These are phyloP conservation scores for Pythium sukuiense DNA, from an alignment of 352 stramenopile species.

Conservation along the genomic window DNA sequence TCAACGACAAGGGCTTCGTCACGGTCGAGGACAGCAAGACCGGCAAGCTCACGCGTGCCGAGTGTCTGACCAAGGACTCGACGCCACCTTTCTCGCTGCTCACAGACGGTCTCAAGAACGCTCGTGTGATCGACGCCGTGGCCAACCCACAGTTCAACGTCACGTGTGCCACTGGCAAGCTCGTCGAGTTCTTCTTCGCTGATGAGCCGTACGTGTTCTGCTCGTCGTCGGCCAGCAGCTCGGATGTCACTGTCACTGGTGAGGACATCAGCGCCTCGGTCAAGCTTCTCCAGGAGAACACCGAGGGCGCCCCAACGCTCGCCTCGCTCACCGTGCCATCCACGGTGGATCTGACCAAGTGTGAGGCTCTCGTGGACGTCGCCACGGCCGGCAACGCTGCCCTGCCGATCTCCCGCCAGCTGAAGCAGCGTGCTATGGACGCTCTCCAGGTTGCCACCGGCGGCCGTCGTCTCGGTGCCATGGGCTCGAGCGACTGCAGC, in stretches of 20 bases:
- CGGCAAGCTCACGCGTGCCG: conserved; percentile 13
- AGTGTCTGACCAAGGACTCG: conserved; percentile 26
- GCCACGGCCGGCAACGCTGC: conserved; percentile 16
- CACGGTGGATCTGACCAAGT: conserved; percentile 5
- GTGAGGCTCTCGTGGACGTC: neutral
- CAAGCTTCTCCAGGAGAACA: conserved; percentile 21
- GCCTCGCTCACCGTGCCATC: conserved; percentile 13
- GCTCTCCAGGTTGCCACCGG: conserved; percentile 3
- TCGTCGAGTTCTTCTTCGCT: conserved; percentile 34
- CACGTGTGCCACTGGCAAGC: conserved; percentile 26
- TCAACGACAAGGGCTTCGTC: conserved; percentile 34
- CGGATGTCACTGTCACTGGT: conserved; percentile 11
- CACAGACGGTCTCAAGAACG: conserved; percentile 27
- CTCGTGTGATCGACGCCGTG: conserved; percentile 33
- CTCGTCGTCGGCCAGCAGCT: conserved; percentile 5
- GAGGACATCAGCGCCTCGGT: conserved; percentile 25
- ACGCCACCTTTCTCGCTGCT: conserved; percentile 30
- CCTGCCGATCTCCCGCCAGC: neutral
- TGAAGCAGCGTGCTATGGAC: conserved; percentile 10
- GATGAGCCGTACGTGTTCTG: conserved; percentile 34
- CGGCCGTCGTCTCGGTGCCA: neutral
- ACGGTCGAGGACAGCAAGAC: conserved; percentile 31
- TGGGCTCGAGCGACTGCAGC: conserved; percentile 3
- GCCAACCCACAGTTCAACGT: conserved; percentile 14
- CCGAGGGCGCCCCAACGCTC: conserved; percentile 16